Evolutionary conservation across 805 yeast genomes (phyloP).

Genomic region (Wickerhamomyces alni): DNA sequence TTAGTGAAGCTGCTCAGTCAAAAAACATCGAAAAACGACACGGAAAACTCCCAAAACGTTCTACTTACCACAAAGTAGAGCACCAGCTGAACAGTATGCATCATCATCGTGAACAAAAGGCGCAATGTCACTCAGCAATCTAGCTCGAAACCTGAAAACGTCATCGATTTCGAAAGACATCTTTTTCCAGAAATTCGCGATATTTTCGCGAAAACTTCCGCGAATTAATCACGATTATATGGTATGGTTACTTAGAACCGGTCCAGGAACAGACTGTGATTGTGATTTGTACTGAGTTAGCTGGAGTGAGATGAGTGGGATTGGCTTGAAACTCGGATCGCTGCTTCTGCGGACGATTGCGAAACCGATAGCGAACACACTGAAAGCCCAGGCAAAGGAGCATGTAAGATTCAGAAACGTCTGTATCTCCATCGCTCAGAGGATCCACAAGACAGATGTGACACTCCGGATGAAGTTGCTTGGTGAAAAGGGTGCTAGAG

Average conservation of each 20-base stretch:
- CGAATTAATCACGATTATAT: too few relatives aligned
- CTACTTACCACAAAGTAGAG: slow-evolving; percentile 7
- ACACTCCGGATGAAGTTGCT: slow-evolving; percentile 49
- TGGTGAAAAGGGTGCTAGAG: slow-evolving; percentile 32
- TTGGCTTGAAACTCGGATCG: slow-evolving; percentile 69
- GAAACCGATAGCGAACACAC: slow-evolving; percentile 69
- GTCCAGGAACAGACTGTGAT: too few relatives aligned
- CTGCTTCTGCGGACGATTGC: slow-evolving; percentile 69
- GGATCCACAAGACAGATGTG: slow-evolving; percentile 60
- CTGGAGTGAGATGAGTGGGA: slow-evolving; percentile 52
- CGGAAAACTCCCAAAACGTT: too few relatives aligned
- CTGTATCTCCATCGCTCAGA: slow-evolving; percentile 70
- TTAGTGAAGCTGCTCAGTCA: too few relatives aligned
- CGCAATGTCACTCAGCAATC: too few relatives aligned
- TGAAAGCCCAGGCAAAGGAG: slow-evolving; percentile 71
- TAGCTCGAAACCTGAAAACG: too few relatives aligned
- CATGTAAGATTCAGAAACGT: slow-evolving; percentile 54
- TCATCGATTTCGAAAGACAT: too few relatives aligned
- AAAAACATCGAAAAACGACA: too few relatives aligned
- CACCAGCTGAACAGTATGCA: slow-evolving; percentile 1
- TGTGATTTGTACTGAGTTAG: too few relatives aligned
- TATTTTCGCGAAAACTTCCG: too few relatives aligned
- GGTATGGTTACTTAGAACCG: too few relatives aligned
- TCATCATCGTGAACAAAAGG: not conserved
- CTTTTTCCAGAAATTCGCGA: too few relatives aligned